Evolutionary conservation across 768 basidiomycete genomes (phyloP), one percentile per base, ranked within the genome.

Genomic region (Pleurotus sapidus): DNA sequence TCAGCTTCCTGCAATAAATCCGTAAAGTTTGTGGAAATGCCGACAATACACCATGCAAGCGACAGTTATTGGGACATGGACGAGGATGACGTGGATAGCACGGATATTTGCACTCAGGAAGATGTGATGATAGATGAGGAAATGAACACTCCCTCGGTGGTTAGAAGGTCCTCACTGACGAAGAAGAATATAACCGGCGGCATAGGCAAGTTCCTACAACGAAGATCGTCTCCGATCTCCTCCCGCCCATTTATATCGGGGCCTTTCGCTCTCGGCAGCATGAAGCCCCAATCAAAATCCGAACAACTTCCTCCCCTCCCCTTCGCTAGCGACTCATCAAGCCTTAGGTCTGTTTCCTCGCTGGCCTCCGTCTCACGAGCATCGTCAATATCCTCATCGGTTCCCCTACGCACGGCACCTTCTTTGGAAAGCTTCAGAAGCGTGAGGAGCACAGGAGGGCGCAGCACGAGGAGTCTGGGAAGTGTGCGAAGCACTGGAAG

Each of bases 1-100:
- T 65, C 53, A 70, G 71, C 38, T 64, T 70, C 5, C 20, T 54
- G 51, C 25, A 72, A 67, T 61, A 84, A 84, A 54, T 87, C 84
- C 34, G 88, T 90, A 49, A 90, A 87, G 61, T 90, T 89, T 60
- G 84, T 84, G 25, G 86, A 87, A 57, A 73, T 76, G 54, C 87
- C 87, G 14, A 86, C 79, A 2, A 75, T 88, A 7, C 80, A 86
- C 64, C 84, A 85, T 56, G 63, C 70, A 20, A 70, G 63, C 43
- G 60, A 64, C 45, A 70, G 67, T 17, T 68, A 70, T 58, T 70
- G 71, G 66, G 67, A 69, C 38, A 47, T 65, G 20, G 64, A 62
- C 40, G 61, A 59, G 18, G 20, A 40, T 23, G 51, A 54, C 8
- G 38, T 54, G 23, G 51, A 54, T 18, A 54, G 39, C 51, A 42